Conservation (phyloP, 192 early-diverging fungal species). For the Endogone sp. region DNA sequence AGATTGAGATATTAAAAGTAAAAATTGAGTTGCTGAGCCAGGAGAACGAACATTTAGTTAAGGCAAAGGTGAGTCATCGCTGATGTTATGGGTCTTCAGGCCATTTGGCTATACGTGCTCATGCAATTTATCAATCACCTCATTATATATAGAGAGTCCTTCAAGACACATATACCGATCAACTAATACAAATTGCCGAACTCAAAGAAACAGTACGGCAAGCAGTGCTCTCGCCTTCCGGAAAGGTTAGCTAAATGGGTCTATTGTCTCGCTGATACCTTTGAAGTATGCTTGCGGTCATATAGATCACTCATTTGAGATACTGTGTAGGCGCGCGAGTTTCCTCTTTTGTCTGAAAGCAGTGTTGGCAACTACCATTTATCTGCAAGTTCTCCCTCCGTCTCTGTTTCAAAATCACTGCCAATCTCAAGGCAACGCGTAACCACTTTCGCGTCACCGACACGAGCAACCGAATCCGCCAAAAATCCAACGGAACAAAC, state of each 20-base stretch:
- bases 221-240: not conserved
- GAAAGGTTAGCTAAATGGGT: not conserved
- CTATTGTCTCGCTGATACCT: no score
- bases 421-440: not conserved
- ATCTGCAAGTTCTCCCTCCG: not conserved
- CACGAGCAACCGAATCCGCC: not conserved
- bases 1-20: not conserved
- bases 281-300: no score
- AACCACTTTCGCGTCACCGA: not conserved
- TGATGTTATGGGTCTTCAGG: no score
- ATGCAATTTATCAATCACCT: no score
- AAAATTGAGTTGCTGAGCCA: not conserved
- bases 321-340: not conserved
- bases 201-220: not conserved
- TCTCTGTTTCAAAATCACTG: not conserved
- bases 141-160: conserved; percentile 3
- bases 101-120: no score
- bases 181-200: not conserved
- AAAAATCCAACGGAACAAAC: not conserved
- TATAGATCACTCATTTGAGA: not conserved
- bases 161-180: conserved; percentile 1
- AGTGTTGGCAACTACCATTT: no score
- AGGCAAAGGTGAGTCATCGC: not conserved
- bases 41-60: not conserved
- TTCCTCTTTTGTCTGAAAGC: not conserved